These are phyloP conservation scores for Chimonanthus salicifolius DNA, from an alignment of 164 flowering plant species.

Conservation along the genomic window DNA sequence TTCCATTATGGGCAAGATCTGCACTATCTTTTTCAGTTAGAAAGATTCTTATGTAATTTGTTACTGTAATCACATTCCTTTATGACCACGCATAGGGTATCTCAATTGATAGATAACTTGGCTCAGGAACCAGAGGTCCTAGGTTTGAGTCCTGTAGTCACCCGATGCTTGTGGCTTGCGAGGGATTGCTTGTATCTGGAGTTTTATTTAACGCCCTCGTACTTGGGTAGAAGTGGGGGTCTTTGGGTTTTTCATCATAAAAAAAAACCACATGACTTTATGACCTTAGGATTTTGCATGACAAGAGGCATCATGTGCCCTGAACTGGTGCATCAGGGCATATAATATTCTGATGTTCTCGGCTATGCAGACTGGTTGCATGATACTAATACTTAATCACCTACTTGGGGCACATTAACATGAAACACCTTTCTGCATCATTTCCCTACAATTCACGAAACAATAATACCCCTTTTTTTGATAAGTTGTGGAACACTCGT, in stretches of 20 bases:
- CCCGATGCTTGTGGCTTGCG: neutral
- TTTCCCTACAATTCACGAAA: neutral
- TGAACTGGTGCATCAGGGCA: neutral
- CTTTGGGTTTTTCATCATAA: too few species aligned
- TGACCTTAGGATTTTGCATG: neutral
- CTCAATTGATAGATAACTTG: too few species aligned
- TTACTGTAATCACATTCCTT: neutral
- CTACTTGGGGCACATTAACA: neutral
- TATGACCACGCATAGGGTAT: neutral
- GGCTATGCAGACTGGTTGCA: neutral
- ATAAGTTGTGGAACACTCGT: neutral
- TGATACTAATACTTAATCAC: neutral
- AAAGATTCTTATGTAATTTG: neutral
- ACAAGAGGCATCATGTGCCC: neutral
- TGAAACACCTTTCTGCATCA: neutral
- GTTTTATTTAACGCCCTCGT: too few species aligned
- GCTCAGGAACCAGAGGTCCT: too few species aligned
- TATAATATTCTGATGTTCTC: neutral
- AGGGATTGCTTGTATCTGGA: neutral
- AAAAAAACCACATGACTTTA: too few species aligned
- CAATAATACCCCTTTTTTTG: neutral
- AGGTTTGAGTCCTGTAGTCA: too few species aligned
- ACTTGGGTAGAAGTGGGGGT: too few species aligned
- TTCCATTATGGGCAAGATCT: neutral
- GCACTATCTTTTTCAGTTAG: neutral